Evolutionary conservation across 306 rosid genomes (phyloP), one percentile per base, ranked within the genome.

Genomic region (Hylodesmum podocarpum): DNA sequence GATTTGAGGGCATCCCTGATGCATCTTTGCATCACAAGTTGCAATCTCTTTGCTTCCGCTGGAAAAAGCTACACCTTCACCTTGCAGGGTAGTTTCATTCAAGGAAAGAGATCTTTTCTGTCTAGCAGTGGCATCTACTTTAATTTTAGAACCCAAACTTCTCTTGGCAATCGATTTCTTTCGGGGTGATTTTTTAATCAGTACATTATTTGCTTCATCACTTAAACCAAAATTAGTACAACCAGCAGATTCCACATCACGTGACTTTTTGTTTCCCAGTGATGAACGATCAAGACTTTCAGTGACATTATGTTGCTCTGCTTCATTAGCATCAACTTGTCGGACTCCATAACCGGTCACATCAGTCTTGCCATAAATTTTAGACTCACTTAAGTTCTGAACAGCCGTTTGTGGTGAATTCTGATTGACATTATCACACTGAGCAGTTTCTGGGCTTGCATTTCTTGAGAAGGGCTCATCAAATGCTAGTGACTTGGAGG

Each of bases 121-220:
- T 78, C 77, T 84, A 69, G 81, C 77, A 66, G 54, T 55, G 58
- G 80, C 83, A 68, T 79, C 82, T 70, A 70, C 53, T 87, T 79
- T 88, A 43, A 70, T 82, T 78, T 91, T 84, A 59, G 92, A 84
- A 83, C 92, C 99, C 57, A 84, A 47, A 80, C 81, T 86, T 85
- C 78, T 89, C 85, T 86, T 88, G 80, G 88, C 85, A 61, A 70
- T 11, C 21, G 67, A 74, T 84, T 83, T 89, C 80, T 81, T 86
- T 69, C 86, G 61, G 47, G 73, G 80, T 12, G 84, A 81, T 49
- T 86, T 85, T 36, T 62, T 73, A 62, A 41, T 64, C 44, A 29
- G 70, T 66, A 69, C 66, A 61, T 46, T 77, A 46, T 63, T 81
- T 70, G 71, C 89, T 79, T 80, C 78, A 40, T 61, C 82, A 54